Evolutionary conservation across 2,329 filamentous ascomycete genomes (phyloP).

Genomic region (Penicillium sp.): DNA sequence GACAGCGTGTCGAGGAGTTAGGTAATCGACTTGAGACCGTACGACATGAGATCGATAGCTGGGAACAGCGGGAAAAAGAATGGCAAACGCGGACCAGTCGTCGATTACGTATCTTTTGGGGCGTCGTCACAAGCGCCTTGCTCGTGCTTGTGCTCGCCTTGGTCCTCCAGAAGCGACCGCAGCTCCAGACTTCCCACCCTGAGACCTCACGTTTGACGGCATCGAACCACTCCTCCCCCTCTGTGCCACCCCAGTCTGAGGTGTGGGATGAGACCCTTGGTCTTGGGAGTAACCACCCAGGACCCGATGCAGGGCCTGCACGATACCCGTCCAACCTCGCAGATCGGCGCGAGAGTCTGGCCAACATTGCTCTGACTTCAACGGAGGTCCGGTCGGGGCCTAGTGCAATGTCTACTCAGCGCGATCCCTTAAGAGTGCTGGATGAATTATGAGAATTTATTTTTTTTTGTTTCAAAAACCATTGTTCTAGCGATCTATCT

Average conservation of each 20-base stretch:
- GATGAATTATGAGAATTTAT: slow-evolving; percentile 33
- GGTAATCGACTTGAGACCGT: slow-evolving; percentile 42
- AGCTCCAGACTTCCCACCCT: background rate
- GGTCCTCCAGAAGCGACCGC: slow-evolving; percentile 29
- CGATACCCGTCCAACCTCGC: slow-evolving; percentile 24
- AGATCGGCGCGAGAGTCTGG: slow-evolving; percentile 19
- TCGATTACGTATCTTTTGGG: slow-evolving; percentile 43
- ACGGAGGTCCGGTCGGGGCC: background rate
- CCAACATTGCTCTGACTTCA: slow-evolving; percentile 6
- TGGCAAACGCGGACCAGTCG: slow-evolving; percentile 42
- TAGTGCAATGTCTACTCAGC: slow-evolving; percentile 13
- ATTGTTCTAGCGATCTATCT: too few relatives aligned
- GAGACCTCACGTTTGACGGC: slow-evolving; percentile 8
- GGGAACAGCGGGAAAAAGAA: slow-evolving; percentile 45
- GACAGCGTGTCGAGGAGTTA: slow-evolving; percentile 37
- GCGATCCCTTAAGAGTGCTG: slow-evolving; percentile 29
- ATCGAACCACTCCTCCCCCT: slow-evolving; percentile 16
- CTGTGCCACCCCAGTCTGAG: slow-evolving; percentile 3
- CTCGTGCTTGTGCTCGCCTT: slow-evolving; percentile 33
- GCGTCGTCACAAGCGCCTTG: slow-evolving; percentile 25
- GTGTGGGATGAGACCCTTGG: slow-evolving; percentile 6
- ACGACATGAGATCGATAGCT: slow-evolving; percentile 40
- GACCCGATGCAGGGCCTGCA: slow-evolving; percentile 4
- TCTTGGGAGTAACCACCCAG: background rate
- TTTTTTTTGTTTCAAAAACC: too few relatives aligned